These are phyloP conservation scores for Phialophora macrospora DNA, from an alignment of 2,329 filamentous ascomycete genomes.

Conservation along the genomic window DNA sequence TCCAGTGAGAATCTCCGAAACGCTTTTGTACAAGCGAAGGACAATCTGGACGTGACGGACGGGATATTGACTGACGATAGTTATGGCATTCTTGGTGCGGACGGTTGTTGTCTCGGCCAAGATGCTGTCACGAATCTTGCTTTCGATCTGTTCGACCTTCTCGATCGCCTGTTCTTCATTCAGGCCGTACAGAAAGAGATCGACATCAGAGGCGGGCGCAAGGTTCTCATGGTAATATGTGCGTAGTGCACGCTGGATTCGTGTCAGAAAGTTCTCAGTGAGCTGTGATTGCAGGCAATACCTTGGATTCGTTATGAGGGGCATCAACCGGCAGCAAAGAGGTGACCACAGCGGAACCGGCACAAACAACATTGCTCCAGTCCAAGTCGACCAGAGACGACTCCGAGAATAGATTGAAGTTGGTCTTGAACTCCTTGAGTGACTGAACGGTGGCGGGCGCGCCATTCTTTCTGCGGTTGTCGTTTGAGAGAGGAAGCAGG, in stretches of 20 bases:
- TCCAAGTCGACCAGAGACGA: slow-evolving; percentile 74
- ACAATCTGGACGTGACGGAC: slow-evolving; percentile 86
- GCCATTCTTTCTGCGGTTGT: slow-evolving; percentile 66
- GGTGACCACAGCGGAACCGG: slow-evolving; percentile 80
- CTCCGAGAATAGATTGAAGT: slow-evolving; percentile 83
- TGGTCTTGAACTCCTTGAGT: slow-evolving; percentile 73
- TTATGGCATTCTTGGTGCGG: slow-evolving; percentile 84
- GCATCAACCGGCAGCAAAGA: slow-evolving; percentile 73
- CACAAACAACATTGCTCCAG: slow-evolving; percentile 81
- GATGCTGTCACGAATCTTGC: slow-evolving; percentile 74
- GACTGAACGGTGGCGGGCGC: slow-evolving; percentile 70
- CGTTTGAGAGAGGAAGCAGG: slow-evolving; percentile 44
- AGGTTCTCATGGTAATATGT: slow-evolving; percentile 82
- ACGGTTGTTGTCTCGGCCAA: slow-evolving; percentile 83
- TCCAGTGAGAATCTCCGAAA: slow-evolving; percentile 83
- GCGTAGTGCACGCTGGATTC: slow-evolving; percentile 47
- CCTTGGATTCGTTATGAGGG: slow-evolving; percentile 65
- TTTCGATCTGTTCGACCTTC: slow-evolving; percentile 83
- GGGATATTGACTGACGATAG: slow-evolving; percentile 82
- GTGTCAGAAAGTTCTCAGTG: background rate
- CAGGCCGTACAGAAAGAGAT: slow-evolving; percentile 82
- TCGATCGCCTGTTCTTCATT: slow-evolving; percentile 76
- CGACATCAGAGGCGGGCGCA: slow-evolving; percentile 82
- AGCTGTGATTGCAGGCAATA: slow-evolving; percentile 5
- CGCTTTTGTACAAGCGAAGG: slow-evolving; percentile 79